Conservation (phyloP, 2,329 filamentous ascomycete species). For the Phaeoacremonium minimum region DNA sequence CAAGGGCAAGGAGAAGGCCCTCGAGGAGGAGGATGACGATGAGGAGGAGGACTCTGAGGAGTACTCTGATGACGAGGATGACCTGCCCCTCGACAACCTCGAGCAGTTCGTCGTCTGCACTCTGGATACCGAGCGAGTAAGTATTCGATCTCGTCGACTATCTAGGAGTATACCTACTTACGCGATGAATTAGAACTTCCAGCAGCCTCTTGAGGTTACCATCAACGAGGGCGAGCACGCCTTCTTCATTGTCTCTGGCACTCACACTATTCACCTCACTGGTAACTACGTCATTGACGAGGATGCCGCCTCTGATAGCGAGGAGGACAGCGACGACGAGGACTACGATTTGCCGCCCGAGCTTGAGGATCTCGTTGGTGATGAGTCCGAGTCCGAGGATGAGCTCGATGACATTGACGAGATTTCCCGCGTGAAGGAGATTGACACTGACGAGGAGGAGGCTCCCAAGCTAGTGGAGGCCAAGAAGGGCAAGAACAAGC, state of each 20-base stretch:
- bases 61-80: slow-evolving; percentile 56
- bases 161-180: background rate
- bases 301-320: slow-evolving; percentile 56
- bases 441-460: slow-evolving; percentile 76
- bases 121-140: slow-evolving; percentile 85
- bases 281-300: slow-evolving; percentile 88
- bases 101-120: slow-evolving; percentile 96
- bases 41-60: slow-evolving; percentile 52
- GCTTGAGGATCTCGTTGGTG: slow-evolving; percentile 67
- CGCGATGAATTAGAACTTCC: slow-evolving; percentile 66
- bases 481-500: slow-evolving; percentile 89
- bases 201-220: slow-evolving; percentile 92
- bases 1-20: slow-evolving; percentile 70
- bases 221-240: slow-evolving; percentile 84
- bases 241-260: slow-evolving; percentile 88
- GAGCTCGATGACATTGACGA: slow-evolving; percentile 75
- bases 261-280: slow-evolving; percentile 86
- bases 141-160: slow-evolving; percentile 18
- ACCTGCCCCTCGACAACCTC: slow-evolving; percentile 60
- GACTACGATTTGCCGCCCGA: slow-evolving; percentile 81
- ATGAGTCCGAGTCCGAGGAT: slow-evolving; percentile 69
- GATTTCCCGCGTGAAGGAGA: slow-evolving; percentile 72
- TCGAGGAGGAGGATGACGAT: slow-evolving; percentile 54
- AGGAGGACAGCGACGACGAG: slow-evolving; percentile 62
- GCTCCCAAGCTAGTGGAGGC: slow-evolving; percentile 54